A percentile compares a stretch with the other conserved stretches of the same genome.
These are phyloP conservation scores for Aegilops sharonensis DNA, from an alignment of 176 grass and related monocot genomes.

Conservation along the genomic window DNA sequence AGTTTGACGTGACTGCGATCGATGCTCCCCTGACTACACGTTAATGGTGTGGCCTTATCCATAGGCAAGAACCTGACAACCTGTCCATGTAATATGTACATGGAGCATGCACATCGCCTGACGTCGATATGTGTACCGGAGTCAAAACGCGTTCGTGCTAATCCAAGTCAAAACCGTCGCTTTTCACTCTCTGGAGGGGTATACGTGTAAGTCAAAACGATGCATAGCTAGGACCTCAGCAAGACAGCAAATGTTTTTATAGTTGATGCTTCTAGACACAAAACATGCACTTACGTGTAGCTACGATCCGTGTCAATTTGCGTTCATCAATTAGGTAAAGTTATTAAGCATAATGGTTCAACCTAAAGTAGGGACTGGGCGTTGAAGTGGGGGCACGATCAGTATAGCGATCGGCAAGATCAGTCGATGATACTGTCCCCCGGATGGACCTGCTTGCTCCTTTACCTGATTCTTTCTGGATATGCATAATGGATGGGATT, in stretches of 20 bases:
- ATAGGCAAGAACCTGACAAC: background rate
- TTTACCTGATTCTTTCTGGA: conserved; percentile 22
- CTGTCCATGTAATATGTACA: background rate
- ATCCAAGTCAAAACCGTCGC: conserved; percentile 6
- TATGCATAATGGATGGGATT: conserved; percentile 22
- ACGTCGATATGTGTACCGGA: background rate
- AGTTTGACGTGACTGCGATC: background rate
- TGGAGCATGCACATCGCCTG: background rate
- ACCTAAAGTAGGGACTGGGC: background rate
- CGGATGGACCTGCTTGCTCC: background rate
- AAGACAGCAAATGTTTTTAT: no score
- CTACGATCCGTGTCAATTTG: background rate
- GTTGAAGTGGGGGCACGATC: background rate
- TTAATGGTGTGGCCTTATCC: conserved; percentile 20
- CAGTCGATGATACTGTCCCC: conserved; percentile 24
- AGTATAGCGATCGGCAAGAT: background rate
- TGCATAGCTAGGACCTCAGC: no score
- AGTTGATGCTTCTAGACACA: background rate
- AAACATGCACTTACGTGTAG: background rate
- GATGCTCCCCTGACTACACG: background rate
- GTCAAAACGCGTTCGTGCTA: background rate
- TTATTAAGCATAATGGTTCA: conserved; percentile 23
- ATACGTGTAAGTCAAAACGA: background rate
- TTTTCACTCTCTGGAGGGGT: background rate
- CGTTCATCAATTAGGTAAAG: background rate